Evolutionary conservation across 805 yeast genomes (phyloP), one percentile per base, ranked within the genome.

Genomic region (Yarrowia yakushimensis): DNA sequence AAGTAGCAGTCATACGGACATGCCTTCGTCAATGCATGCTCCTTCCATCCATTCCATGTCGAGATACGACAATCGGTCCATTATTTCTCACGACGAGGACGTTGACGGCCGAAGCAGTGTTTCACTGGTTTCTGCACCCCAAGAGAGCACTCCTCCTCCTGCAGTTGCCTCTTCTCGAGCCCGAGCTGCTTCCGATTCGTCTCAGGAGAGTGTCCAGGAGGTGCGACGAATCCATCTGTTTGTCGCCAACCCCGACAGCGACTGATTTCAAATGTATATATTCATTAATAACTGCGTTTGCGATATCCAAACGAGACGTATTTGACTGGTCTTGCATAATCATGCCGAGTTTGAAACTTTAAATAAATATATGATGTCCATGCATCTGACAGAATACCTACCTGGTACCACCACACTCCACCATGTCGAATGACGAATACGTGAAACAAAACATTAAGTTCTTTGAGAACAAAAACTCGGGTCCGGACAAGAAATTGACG

Each of bases 211-310:
- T 61, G 72, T 74, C 12, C 69, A 68, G 59, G 73, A 68, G 22
- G 65, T 72, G 4, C 72, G 74, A 37, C 68, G 69, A 45, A 72
- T 74, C 64, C 67, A 71, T 63, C 69, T 74, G 33, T 74, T 74
- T 64, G 77, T 74, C 4, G 77, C 77, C 31, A 74, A 74, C 50
- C 77, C 77, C 6, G 77, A 74, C 62, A 72, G 70, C 48, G 69
- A 67, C 41, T 69, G 55, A 27, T 8, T n/a, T 4, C 12, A 28
- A 30, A 33, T 52, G 55, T 48, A 48, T 48, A 48, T 48, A 48
- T 48, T 31, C 39, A 48, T 48, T 18, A 18, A 43, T 43, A n/a
- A n/a, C n/a, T n/a, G n/a, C n/a, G n/a, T n/a, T n/a, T n/a, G n/a
- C n/a, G n/a, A n/a, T n/a, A n/a, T n/a, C n/a, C n/a, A n/a, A n/a